Conservation (phyloP, 192 early-diverging fungal species). For the Piromyces sp. region DNA sequence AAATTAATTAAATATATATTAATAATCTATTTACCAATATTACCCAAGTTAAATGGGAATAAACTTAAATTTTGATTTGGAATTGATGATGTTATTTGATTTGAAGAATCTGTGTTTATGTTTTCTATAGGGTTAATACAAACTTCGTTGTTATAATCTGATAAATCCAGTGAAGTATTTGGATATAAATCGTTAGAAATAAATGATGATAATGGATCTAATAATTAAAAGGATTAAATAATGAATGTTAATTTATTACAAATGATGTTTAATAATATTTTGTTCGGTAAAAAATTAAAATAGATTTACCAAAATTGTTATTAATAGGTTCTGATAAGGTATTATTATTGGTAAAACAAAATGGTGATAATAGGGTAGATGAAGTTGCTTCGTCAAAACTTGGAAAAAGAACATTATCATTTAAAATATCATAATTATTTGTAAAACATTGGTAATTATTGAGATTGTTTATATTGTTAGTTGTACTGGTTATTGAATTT, state of each 20-base stretch:
- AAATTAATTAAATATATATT: too few relatives aligned
- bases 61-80: not conserved
- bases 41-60: not conserved
- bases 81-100: not conserved
- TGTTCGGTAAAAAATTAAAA: too few relatives aligned
- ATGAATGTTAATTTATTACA: too few relatives aligned
- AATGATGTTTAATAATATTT: too few relatives aligned
- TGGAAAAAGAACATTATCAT: not conserved
- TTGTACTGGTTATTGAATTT: too few relatives aligned
- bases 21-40: too few relatives aligned
- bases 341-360: not conserved
- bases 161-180: not conserved
- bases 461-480: too few relatives aligned
- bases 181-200: not conserved
- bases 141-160: not conserved
- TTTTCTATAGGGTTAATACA: not conserved
- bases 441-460: not conserved
- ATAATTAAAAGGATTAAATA: too few relatives aligned
- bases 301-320: not conserved
- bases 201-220: not conserved
- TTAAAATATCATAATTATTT: not conserved
- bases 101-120: not conserved
- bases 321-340: not conserved
- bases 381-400: not conserved
- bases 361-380: not conserved